phyloP scores from a whole-genome alignment of 257 asterid species.

The Leptodermis oblonga region DNA sequence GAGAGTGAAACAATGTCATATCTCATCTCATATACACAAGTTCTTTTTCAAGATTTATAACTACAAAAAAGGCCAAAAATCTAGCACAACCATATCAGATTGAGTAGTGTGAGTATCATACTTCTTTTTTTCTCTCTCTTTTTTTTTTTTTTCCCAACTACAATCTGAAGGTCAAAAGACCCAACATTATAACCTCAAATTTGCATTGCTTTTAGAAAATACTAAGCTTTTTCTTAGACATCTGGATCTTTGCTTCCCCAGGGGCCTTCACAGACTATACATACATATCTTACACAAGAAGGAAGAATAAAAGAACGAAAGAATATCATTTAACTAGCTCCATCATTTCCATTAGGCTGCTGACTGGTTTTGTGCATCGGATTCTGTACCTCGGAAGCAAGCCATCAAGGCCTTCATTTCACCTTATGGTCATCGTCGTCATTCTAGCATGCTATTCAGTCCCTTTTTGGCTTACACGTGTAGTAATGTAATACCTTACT shows the following conservation, averaged over 20 bases:
- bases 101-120: background rate
- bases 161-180: background rate
- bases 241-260: slow-evolving; percentile 4
- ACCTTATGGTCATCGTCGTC: background rate
- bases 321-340: slow-evolving; percentile 8
- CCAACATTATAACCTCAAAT: background rate
- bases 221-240: slow-evolving; percentile 2
- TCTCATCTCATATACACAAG: background rate
- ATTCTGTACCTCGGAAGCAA: slow-evolving; percentile 11
- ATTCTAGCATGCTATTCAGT: background rate
- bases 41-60: background rate
- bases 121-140: too few species aligned
- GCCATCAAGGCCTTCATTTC: slow-evolving; percentile 7
- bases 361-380: slow-evolving; percentile 3
- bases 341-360: slow-evolving; percentile 5
- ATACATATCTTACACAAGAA: background rate
- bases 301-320: background rate
- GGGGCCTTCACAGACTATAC: slow-evolving; percentile 5
- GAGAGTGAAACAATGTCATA: background rate
- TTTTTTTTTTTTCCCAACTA: too few species aligned
- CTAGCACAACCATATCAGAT: background rate
- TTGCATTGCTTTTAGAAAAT: slow-evolving; percentile 2
- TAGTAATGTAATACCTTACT: background rate
- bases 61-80: slow-evolving; percentile 9
- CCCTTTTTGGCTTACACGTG: background rate